phyloP scores from a whole-genome alignment of 495 filamentous ascomycete species.

The Penicillium simplicissimum region DNA sequence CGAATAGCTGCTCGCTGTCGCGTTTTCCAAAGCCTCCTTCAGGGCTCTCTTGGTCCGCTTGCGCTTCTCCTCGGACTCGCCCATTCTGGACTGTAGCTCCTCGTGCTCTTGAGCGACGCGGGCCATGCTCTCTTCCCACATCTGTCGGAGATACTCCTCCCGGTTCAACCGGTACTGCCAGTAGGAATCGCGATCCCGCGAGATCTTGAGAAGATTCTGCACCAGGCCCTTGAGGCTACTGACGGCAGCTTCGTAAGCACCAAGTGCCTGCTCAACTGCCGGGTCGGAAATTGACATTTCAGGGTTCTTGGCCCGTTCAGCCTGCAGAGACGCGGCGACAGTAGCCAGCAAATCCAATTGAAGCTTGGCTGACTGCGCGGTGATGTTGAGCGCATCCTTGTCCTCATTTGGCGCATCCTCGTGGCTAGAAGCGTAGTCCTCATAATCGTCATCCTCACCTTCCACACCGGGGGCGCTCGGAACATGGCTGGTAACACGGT shows the following conservation, averaged over 20 bases:
- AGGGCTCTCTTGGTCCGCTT: conserved; percentile 87
- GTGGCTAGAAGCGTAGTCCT: conserved; percentile 78
- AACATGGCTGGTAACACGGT: conserved; percentile 48
- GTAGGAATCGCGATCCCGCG: conserved; percentile 88
- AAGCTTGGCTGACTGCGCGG: conserved; percentile 88
- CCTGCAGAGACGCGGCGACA: conserved; percentile 77
- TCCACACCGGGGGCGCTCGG: conserved; percentile 49
- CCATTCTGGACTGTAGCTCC: conserved; percentile 79
- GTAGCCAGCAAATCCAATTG: conserved; percentile 87
- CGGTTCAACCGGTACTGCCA: conserved; percentile 94
- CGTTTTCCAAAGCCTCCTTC: conserved; percentile 76
- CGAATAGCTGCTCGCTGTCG: conserved; percentile 47
- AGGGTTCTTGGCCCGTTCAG: conserved; percentile 69
- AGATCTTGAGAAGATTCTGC: conserved; percentile 86
- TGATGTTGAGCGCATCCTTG: conserved; percentile 93
- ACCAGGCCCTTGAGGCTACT: conserved; percentile 82
- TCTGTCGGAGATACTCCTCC: conserved; percentile 80
- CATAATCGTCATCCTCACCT: conserved; percentile 82
- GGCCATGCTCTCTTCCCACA: conserved; percentile 99
- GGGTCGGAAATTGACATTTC: conserved; percentile 70
- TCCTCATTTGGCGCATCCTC: conserved; percentile 68
- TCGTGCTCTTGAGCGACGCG: conserved; percentile 91
- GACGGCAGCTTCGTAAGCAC: conserved; percentile 86
- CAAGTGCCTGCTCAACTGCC: conserved; percentile 72
- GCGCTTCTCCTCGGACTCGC: conserved; percentile 86